Evolutionary conservation across 371 early-diverging fungal species (phyloP), one percentile per base, ranked within the genome.

Genomic region (Basidiobolus heterosporus): DNA sequence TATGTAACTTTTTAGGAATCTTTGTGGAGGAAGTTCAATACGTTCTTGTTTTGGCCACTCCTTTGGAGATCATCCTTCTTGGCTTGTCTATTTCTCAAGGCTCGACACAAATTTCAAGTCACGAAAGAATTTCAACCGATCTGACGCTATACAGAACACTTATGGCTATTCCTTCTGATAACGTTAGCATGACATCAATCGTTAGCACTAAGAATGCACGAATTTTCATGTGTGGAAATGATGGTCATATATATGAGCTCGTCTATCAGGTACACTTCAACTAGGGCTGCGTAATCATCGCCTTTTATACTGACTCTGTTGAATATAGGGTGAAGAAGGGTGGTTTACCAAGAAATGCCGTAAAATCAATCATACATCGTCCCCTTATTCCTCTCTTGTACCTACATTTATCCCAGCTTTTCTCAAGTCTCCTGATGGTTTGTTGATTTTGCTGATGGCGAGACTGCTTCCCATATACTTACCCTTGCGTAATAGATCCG

Each of bases 211-310:
- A 54, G 3, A 61, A 69, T 3, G 95, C 93, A 1, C 70, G 95
- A 14, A 74, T 93, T 17, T 89, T 93, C 38, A 72, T 88, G 74
- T 62, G 80, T 21, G 89, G 89, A 41, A 72, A 62, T 48, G 76
- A 83, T 52, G 90, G 90, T 18, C 65, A 75, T 40, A 52, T 95
- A 0, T 88, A 84, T 62, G 95, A 95, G 66, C 56, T 93, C 23
- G 60, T 65, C 21, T 91, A 92, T 52, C 70, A 75, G 54, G 80
- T 81, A 57, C 11, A 18, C 18, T 52, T 38, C 13, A 16, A n/a
- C n/a, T n/a, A n/a, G n/a, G n/a, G n/a, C n/a, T n/a, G n/a, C 38
- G 7, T 15, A n/a, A 16, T n/a, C 13, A 16, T 4, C 38, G 30
- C 36, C 3, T 15, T 6, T 41, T 15, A 16, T 19, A 8, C 17